Evolutionary conservation across 2,329 filamentous ascomycete genomes (phyloP), one percentile per base, ranked within the genome.

Genomic region (Aspergillus viridinutans): DNA sequence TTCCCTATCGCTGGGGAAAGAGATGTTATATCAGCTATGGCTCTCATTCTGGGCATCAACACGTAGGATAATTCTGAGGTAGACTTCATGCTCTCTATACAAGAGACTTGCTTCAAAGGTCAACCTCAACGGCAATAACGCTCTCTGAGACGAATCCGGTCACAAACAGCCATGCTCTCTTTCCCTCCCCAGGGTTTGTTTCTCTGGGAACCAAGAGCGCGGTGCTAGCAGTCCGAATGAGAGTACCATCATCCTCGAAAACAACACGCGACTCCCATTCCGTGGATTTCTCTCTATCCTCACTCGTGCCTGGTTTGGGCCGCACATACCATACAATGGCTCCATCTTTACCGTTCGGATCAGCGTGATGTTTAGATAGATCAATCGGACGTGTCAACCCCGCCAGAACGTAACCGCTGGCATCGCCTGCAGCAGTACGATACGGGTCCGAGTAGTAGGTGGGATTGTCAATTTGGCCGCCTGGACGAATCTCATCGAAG

Each of bases 401-500:
- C 0, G 79, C 74, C 0, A 81, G 63, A 1, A 87, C 67, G 51
- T 81, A 82, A 0, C 84, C 83, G 54, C 83, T 85, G 17, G 77
- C 78, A 56, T 85, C 80, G 35, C 68, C 52, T 0, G 63, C 69
- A 0, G 61, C 58, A 0, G 72, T 74, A 1, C 76, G 71, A 48
- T 80, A 85, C 0, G 81, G 78, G 52, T 87, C 85, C 0, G 66
- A 56, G 63, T 83, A 87, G 67, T 81, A 87, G 61, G 68, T 79
- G 0, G 84, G 84, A 58, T 87, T 87, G 62, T 87, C 84, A 12
- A 82, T 70, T 3, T 74, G 63, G 1, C 74, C 73, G 38, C 81
- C 77, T 3, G 84, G 58, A 1, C 72, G 58, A 17, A 85, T 59
- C 0, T 69, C 67, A 3, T 82, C 78, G 8, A 69, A 60, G 5